Evolutionary conservation across 768 basidiomycete species (phyloP), one percentile per base, ranked within the genome.

Genomic region (Sarcodon aspratus): DNA sequence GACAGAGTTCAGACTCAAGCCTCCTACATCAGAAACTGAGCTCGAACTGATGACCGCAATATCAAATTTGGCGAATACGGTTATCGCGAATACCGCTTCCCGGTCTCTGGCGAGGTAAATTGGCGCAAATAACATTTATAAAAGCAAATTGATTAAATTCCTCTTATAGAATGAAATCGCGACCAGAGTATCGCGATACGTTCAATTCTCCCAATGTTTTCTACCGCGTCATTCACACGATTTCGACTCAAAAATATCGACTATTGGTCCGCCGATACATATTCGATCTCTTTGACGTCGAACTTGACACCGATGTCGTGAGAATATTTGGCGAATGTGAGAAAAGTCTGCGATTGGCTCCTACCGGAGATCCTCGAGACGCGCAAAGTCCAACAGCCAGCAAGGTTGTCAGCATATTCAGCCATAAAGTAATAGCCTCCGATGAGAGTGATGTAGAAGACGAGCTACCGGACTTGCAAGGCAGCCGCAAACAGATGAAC

Each of bases 51-150:
- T 94, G 56, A 83, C 85, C 4, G 88, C 90, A 4, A 88, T 99
- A 45, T 85, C 92, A 57, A 97, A 97, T 61, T 71, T 99, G 37
- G 83, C 86, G 31, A 99, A 99, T 61, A 90, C 93, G 15, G 93
- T 98, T 46, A 87, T 98, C 50, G 93, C 94, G 0, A 94, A 94
- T 58, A 80, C 89, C 18, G 93, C 96, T 1, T 98, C 96, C 18
- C 79, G 91, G 43, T 84, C 90, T 13, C 70, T 99, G 36, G 83
- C 90, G 31, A 79, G 78, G 92, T 93, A 59, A 54, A 75, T 63
- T 15, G 12, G 15, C 43, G 10, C 15, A 36, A 48, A 40, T 48
- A 18, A 46, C 47, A 38, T 10, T 18, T 40, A 21, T 49, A 46
- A 3, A 46, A 31, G 7, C 35, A 36, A 50, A 36, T 36, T 51